Base-by-base conservation (phyloP, 441 rosid genomes). In the Capsella rubella region DNA sequence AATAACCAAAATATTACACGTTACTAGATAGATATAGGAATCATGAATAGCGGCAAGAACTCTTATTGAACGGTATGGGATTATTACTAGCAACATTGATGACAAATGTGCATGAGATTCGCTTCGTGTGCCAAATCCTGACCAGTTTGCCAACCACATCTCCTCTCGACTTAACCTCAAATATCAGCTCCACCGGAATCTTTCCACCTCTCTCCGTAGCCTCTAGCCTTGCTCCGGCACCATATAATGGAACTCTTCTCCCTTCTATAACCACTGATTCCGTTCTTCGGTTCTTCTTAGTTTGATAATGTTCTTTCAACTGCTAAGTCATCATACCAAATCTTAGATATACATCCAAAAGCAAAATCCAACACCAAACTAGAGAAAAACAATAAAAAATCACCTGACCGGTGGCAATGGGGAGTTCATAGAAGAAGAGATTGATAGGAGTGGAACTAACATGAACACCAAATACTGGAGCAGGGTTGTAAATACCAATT, bases 31-130 rank as follows among this genome's bases (percentile, higher is more conserved):
- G 18, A 16, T 21, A 43, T 27, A 4, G 27, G 62, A 62, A 64
- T 82, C 77, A 89, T 2, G 77, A 76, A 60, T 93, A 86, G 55
- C 81, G 82, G 85, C 98, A 93, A 3, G 76, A 39, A 27, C 49
- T 63, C 73, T 87, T 78, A 69, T 82, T 86, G 87, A 93, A 85
- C 65, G 55, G 80, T 79, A 88, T 81, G 51, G 90, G 89, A 60
- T 86, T 86, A 52, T 55, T 78, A 63, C 73, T 83, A 37, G 79
- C 86, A 52, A 88, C 80, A 56, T 93, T 88, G 18, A 91, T 67
- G 25, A 79, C 86, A 64, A 88, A 63, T 51, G 25, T 46, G 51
- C 51, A 46, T 46, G 51, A 46, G 25, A 46, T 46, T 46, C 10
- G 25, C 25, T 15, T 46, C 8, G 25, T 46, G 51, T 46, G 51